A percentile compares a stretch with the other conserved stretches of the same genome.
phyloP scores from a whole-genome alignment of 2,329 filamentous ascomycete species.

The Acrodontium crateriforme region DNA sequence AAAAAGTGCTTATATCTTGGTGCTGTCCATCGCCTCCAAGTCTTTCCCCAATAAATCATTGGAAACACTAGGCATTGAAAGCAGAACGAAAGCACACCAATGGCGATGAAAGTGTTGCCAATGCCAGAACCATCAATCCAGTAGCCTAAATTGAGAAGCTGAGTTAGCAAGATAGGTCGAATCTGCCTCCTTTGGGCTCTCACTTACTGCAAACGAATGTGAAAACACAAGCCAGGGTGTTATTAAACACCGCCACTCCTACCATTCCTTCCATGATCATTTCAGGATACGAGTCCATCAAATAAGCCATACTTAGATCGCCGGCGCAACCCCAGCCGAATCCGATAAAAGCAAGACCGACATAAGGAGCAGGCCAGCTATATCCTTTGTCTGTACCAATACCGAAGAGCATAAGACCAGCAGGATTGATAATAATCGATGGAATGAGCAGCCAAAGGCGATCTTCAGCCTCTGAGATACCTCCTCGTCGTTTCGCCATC shows the following conservation, averaged over 20 bases:
- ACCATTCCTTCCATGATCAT: slow-evolving; percentile 47
- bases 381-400: slow-evolving; percentile 38
- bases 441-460: slow-evolving; percentile 39
- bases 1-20: slow-evolving; percentile 12
- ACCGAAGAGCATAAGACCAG: slow-evolving; percentile 40
- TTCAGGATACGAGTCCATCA: slow-evolving; percentile 43
- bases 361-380: slow-evolving; percentile 37
- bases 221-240: slow-evolving; percentile 40
- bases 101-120: slow-evolving; percentile 37
- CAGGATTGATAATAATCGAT: slow-evolving; percentile 35
- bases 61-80: slow-evolving; percentile 38
- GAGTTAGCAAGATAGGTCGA: not conserved
- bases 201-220: slow-evolving; percentile 32
- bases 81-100: slow-evolving; percentile 38
- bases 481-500: slow-evolving; percentile 41
- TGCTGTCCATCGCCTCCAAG: slow-evolving; percentile 34
- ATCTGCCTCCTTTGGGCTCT: not conserved
- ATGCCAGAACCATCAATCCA: slow-evolving; percentile 37
- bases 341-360: slow-evolving; percentile 43
- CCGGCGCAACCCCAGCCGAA: slow-evolving; percentile 47
- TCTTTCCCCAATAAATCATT: slow-evolving; percentile 43
- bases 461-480: slow-evolving; percentile 43
- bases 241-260: slow-evolving; percentile 44
- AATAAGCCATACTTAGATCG: slow-evolving; percentile 38
- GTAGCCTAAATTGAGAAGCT: slow-evolving; percentile 5